Base-by-base conservation (phyloP, 148 eudicot genomes). In the Camellia japonica region DNA sequence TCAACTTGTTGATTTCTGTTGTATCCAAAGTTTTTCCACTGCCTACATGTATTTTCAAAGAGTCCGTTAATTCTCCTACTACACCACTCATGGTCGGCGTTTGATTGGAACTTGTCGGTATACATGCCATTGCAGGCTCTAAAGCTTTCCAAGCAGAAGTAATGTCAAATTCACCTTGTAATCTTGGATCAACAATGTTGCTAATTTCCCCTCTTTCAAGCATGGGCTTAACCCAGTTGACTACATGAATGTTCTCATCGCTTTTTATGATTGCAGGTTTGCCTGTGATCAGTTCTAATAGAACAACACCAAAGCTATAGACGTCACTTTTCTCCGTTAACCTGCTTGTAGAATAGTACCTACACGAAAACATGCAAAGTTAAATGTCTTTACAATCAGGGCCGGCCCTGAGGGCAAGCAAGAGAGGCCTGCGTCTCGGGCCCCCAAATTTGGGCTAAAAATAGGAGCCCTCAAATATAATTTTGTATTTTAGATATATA, bases 231-330 rank as follows among this genome's bases (percentile, higher is more conserved):
- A 51, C 30, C 79, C 72, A 65, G 0, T 51, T 13, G 10, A 15
- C 46, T 65, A 77, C 1, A 14, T 15, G 60, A 64, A 23, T 51
- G 5, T 47, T 65, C 0, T 30, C 49, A 1, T 30, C 8, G 56
- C 18, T 2, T 76, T 14, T 46, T 12, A 46, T 7, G 6, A 76
- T 3, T 6, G 68, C 5, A 44, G 58, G 56, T 41, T 20, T 14
- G n/a, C 78, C 78, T 2, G 78, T 76, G 55, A 62, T 61, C 16
- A 76, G 23, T 16, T 76, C 78, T 49, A 76, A 76, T 5, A 76
- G 55, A 20, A 76, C 78, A 61, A 76, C 38, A 1, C 78, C 78
- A 46, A 76, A 76, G 69, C 69, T 62, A 10, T 61, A 76, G 12
- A 76, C 58, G 20, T 76, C 78, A 0, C 78, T 76, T 46, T 76